Conservation (phyloP, 768 basidiomycete species). For the Flagelloscypha sp. region DNA sequence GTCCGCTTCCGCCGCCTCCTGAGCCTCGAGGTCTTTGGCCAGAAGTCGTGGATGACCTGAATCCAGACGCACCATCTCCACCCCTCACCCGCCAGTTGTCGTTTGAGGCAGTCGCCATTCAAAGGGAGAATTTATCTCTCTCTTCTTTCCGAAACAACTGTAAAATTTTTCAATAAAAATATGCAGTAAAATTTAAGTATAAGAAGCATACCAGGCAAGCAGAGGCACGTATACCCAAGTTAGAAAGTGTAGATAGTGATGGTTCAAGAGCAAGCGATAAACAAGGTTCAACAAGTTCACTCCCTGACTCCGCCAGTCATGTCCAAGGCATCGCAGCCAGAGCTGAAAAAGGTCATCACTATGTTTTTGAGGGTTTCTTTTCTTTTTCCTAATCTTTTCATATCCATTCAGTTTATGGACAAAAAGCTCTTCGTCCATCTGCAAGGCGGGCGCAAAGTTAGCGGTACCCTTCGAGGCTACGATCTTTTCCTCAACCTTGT, state of each 20-base stretch:
- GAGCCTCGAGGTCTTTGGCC: constrained; percentile 16
- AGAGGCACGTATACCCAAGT: too few relatives aligned
- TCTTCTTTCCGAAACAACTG: too few relatives aligned
- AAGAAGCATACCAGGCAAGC: too few relatives aligned
- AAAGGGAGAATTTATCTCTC: too few relatives aligned
- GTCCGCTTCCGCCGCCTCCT: constrained; percentile 24
- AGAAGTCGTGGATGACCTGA: constrained; percentile 13
- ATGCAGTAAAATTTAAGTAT: too few relatives aligned
- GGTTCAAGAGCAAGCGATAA: too few relatives aligned
- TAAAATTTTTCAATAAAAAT: too few relatives aligned
- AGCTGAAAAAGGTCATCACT: constrained; percentile 90
- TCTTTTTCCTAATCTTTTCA: constrained; percentile 3
- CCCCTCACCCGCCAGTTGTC: constrained; percentile 1
- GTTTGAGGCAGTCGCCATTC: too few relatives aligned
- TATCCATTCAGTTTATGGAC: constrained; percentile 82
- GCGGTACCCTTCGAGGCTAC: constrained; percentile 90
- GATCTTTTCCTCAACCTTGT: constrained; percentile 99
- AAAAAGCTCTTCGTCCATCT: constrained; percentile 92
- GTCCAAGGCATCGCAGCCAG: constrained; percentile 95
- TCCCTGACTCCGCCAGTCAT: constrained; percentile 31
- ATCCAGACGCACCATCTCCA: constrained; percentile 15
- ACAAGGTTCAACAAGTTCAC: too few relatives aligned
- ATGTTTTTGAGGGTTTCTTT: constrained; percentile 4
- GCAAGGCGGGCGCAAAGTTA: constrained; percentile 92
- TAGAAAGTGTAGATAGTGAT: too few relatives aligned